Evolutionary conservation across 2,329 filamentous ascomycete genomes (phyloP).

Genomic region (Monosporascus sp.): DNA sequence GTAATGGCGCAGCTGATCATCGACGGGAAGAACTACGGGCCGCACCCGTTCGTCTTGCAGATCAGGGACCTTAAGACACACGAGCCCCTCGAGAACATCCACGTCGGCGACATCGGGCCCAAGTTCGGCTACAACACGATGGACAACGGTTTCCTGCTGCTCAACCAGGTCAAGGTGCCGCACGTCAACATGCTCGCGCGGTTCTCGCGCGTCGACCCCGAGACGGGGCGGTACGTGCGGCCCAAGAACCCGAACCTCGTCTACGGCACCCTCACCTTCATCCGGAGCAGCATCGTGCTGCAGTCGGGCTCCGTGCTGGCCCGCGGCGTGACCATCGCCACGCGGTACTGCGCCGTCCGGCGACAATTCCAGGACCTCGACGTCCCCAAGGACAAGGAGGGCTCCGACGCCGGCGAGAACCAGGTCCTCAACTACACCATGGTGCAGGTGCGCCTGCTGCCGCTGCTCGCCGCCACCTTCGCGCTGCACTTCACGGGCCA

Average conservation of each 20-base stretch:
- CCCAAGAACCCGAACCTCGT: constrained; percentile 62
- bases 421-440: constrained; percentile 77
- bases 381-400: constrained; percentile 33
- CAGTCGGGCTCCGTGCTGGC: constrained; percentile 67
- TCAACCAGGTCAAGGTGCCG: constrained; percentile 71
- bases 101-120: constrained; percentile 75
- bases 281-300: constrained; percentile 68
- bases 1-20: constrained; percentile 75
- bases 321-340: constrained; percentile 72
- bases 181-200: constrained; percentile 68
- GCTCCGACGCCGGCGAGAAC: constrained; percentile 56
- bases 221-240: constrained; percentile 61
- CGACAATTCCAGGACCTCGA: constrained; percentile 76
- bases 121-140: constrained; percentile 77
- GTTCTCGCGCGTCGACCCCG: constrained; percentile 64
- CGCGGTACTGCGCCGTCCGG: constrained; percentile 66
- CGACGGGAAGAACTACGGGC: constrained; percentile 62
- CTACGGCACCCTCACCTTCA: constrained; percentile 72
- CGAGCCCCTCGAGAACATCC: constrained; percentile 60
- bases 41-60: constrained; percentile 74
- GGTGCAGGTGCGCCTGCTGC: constrained; percentile 69
- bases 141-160: constrained; percentile 75
- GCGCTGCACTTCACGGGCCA: constrained; percentile 76
- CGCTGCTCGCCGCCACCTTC: constrained; percentile 67
- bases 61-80: constrained; percentile 67